Conservation (phyloP, 306 rosid genomes). For the Abrus precatorius region DNA sequence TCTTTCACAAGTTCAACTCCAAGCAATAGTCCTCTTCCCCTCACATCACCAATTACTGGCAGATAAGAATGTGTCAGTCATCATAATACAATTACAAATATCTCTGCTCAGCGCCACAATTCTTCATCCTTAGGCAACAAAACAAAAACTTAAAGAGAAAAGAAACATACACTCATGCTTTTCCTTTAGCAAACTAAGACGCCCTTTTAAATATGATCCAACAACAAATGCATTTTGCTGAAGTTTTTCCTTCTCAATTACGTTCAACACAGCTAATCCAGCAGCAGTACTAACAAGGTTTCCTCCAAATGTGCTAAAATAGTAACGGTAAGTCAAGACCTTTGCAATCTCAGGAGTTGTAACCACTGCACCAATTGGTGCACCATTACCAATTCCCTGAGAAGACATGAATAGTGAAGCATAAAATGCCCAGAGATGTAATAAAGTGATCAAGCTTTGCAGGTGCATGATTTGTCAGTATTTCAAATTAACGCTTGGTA, state of each 20-base stretch:
- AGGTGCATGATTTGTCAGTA: background rate
- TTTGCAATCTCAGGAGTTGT: conserved; percentile 62
- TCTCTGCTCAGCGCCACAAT: no score
- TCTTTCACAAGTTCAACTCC: conserved; percentile 62
- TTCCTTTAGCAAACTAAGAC: conserved; percentile 55
- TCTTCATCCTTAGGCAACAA: background rate
- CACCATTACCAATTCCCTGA: conserved; percentile 66
- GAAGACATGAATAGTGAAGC: conserved; percentile 18
- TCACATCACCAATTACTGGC: conserved; percentile 62
- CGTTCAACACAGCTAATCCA: conserved; percentile 61
- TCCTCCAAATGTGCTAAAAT: conserved; percentile 65
- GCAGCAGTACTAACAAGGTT: conserved; percentile 57
- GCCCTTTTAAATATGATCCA: conserved; percentile 55
- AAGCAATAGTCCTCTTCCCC: conserved; percentile 66
- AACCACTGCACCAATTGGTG: conserved; percentile 62
- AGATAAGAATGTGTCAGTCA: conserved; percentile 18
- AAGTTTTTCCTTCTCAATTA: conserved; percentile 60
- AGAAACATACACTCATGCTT: conserved; percentile 54
- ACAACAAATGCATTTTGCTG: conserved; percentile 54
- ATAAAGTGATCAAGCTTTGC: conserved; percentile 22
- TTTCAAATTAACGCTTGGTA: background rate
- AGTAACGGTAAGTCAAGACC: conserved; percentile 44
- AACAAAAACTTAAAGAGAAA: background rate
- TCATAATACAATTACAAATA: background rate
- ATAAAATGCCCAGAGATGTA: conserved; percentile 7